A percentile compares a stretch with the other conserved stretches of the same genome.
Conservation (phyloP, 1,284 basidiomycete species). For the Marasmius oreades region DNA sequence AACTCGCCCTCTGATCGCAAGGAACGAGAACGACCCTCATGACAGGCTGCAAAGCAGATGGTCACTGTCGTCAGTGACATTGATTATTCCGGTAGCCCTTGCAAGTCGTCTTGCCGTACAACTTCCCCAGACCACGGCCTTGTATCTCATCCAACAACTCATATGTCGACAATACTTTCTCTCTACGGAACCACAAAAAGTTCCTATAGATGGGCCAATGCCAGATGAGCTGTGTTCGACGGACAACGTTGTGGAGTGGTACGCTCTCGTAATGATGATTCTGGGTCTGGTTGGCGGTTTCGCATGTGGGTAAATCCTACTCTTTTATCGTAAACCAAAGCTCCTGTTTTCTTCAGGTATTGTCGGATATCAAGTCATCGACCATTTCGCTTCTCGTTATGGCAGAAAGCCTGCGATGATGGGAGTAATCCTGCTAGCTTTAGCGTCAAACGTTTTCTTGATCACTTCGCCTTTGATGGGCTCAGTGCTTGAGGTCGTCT, state of each 20-base stretch:
- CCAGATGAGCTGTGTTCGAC: conserved; percentile 22
- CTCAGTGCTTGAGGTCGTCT: conserved; percentile 12
- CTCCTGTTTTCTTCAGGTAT: conserved; percentile 10
- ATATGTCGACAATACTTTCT: conserved; percentile 25
- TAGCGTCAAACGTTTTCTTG: conserved; percentile 18
- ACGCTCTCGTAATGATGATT: conserved; percentile 18
- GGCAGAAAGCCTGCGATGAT: conserved; percentile 29
- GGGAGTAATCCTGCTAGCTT: conserved; percentile 14
- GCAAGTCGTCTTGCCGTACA: conserved; percentile 19
- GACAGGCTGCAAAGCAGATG: background rate
- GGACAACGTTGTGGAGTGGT: conserved; percentile 20
- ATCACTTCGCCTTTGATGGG: conserved; percentile 18
- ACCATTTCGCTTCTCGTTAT: conserved; percentile 23
- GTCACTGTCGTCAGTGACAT: conserved; percentile 11
- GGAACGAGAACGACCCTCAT: background rate
- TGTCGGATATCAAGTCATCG: conserved; percentile 19
- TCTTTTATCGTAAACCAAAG: background rate
- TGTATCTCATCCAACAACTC: conserved; percentile 23
- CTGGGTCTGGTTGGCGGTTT: conserved; percentile 16
- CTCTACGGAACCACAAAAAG: conserved; percentile 15
- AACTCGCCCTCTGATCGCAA: background rate
- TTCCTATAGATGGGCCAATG: conserved; percentile 12
- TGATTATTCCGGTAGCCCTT: conserved; percentile 26
- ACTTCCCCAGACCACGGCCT: conserved; percentile 25
- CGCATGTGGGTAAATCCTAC: conserved; percentile 19